Conservation (phyloP, 805 yeast species). For the Wickerhamiella lipophila region DNA sequence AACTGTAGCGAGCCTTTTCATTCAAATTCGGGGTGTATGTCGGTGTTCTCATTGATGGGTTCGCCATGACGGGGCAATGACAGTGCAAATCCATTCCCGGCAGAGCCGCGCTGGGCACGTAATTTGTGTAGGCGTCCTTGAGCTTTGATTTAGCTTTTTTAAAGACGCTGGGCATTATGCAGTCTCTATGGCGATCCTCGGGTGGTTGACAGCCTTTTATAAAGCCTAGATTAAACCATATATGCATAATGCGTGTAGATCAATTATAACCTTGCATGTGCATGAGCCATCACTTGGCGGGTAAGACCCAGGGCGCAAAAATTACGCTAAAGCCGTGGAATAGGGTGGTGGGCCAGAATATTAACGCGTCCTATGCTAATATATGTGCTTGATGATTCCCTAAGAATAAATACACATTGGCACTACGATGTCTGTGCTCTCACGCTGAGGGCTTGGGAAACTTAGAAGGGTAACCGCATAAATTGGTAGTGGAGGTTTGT, state of each 20-base stretch:
- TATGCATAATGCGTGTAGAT: neutral
- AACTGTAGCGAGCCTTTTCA: neutral
- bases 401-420: neutral
- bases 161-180: constrained; percentile 64
- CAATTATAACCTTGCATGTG: neutral
- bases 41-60: neutral
- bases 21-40: neutral
- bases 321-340: neutral
- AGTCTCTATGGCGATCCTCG: neutral
- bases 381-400: neutral
- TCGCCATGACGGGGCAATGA: neutral
- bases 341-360: neutral
- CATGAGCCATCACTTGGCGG: neutral
- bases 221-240: neutral
- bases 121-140: constrained; percentile 3
- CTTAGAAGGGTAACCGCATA: constrained; percentile 2
- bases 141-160: constrained; percentile 7
- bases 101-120: constrained; percentile 3
- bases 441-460: neutral
- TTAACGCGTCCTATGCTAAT: no score
- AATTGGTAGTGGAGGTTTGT: neutral
- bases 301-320: neutral
- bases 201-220: neutral
- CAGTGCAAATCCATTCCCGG: constrained; percentile 4
- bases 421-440: neutral